phyloP scores from a whole-genome alignment of 148 eudicot genomes.

The Silene conica region DNA sequence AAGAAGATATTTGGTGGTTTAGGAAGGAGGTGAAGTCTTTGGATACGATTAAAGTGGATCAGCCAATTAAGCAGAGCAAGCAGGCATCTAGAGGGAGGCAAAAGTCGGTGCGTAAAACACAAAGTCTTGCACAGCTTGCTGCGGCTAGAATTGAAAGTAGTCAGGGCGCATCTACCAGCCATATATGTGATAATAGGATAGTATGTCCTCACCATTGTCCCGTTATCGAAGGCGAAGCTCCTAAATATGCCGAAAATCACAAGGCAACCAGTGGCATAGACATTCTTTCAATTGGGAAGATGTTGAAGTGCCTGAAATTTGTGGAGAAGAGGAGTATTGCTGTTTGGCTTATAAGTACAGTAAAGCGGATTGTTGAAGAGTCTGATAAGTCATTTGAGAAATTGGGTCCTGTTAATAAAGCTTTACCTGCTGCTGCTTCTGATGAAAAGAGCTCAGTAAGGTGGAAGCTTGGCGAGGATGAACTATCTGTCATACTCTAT shows the following conservation, averaged over 20 bases:
- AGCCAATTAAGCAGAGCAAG: conserved; percentile 74
- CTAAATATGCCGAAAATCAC: conserved; percentile 39
- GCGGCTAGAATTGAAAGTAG: conserved; percentile 93
- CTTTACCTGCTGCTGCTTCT: conserved; percentile 51
- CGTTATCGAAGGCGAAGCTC: conserved; percentile 49
- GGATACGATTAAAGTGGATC: conserved; percentile 57
- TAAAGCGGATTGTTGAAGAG: conserved; percentile 70
- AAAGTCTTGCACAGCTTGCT: conserved; percentile 89
- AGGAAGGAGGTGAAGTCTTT: conserved; percentile 57
- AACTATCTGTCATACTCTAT: conserved; percentile 74
- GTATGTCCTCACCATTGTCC: conserved; percentile 77
- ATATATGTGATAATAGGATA: conserved; percentile 79
- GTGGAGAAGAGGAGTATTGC: conserved; percentile 65
- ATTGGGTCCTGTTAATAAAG: conserved; percentile 48
- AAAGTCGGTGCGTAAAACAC: conserved; percentile 84
- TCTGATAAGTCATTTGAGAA: conserved; percentile 53
- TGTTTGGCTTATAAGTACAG: conserved; percentile 66
- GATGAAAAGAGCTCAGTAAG: conserved; percentile 51
- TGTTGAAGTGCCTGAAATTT: conserved; percentile 56
- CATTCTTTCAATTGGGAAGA: conserved; percentile 62
- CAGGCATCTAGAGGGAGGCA: conserved; percentile 85
- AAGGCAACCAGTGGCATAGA: conserved; percentile 38
- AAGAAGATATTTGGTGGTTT: conserved; percentile 93
- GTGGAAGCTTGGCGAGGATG: conserved; percentile 98
- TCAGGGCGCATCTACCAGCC: conserved; percentile 98